Evolutionary conservation across 257 asterid genomes (phyloP).

Genomic region (Solanum tacnaense): DNA sequence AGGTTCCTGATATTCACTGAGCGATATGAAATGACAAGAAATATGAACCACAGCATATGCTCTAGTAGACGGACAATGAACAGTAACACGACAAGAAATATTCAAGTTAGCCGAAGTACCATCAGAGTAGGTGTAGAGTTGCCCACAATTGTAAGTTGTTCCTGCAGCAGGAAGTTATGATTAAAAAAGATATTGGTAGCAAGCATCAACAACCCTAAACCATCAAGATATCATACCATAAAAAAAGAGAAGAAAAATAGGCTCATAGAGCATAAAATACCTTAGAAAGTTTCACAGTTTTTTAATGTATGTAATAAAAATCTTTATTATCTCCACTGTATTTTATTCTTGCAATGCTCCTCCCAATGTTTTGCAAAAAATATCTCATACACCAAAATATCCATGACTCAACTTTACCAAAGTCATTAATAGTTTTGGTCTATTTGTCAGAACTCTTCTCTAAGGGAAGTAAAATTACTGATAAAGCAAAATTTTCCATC

Average conservation of each 20-base stretch:
- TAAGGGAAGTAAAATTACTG: not conserved
- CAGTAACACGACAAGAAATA: not conserved
- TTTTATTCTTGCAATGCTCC: not conserved
- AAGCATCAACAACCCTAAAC: not conserved
- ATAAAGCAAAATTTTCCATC: not conserved
- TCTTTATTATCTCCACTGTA: not conserved
- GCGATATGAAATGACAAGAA: not conserved
- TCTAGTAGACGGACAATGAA: not conserved
- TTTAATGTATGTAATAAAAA: not conserved
- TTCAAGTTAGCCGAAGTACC: not conserved
- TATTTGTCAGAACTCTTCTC: not conserved
- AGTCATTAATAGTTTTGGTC: not conserved
- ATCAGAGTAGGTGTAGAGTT: not conserved
- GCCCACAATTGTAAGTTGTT: constrained; percentile 1
- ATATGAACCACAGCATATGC: not conserved
- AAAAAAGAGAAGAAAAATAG: not conserved
- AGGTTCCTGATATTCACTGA: not conserved
- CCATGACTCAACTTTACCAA: not conserved
- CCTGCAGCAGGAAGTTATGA: constrained; percentile 3
- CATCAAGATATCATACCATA: not conserved
- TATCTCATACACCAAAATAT: not conserved
- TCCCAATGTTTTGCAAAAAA: not conserved
- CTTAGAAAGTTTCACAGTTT: not conserved
- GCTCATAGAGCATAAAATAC: not conserved
- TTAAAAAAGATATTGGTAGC: not conserved